Conservation (phyloP, 192 early-diverging fungal genomes). For the Chytriomyces confervae region DNA sequence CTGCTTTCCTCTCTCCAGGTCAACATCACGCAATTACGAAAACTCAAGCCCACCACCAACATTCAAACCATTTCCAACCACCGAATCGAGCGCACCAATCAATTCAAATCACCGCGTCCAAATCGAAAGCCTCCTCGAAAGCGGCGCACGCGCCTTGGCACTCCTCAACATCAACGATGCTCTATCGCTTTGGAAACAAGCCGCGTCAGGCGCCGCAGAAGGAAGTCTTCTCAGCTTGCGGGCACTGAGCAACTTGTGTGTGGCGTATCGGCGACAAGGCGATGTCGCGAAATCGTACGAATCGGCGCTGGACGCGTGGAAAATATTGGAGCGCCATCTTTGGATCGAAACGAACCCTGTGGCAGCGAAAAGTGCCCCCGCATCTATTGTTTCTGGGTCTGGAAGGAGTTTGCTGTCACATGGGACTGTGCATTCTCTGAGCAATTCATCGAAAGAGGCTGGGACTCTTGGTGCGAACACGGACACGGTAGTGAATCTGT, state of each 20-base stretch:
- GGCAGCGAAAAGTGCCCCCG: too few relatives aligned
- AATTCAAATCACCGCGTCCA: neutral
- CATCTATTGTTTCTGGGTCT: too few relatives aligned
- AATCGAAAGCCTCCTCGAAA: neutral
- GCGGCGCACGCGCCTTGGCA: neutral
- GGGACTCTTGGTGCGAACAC: neutral
- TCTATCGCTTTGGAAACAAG: neutral
- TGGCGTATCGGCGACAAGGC: neutral
- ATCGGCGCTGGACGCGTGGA: neutral
- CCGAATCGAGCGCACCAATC: too few relatives aligned
- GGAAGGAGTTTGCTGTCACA: too few relatives aligned
- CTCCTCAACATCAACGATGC: neutral
- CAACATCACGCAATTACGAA: too few relatives aligned
- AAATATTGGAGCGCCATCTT: neutral
- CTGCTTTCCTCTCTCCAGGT: too few relatives aligned
- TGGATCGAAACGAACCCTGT: neutral
- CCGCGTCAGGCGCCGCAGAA: neutral
- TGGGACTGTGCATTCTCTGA: too few relatives aligned
- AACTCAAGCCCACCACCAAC: too few relatives aligned
- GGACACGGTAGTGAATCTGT: slow-evolving; percentile 6
- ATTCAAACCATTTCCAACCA: too few relatives aligned
- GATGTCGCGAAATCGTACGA: neutral
- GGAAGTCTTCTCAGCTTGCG: neutral
- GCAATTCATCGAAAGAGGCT: too few relatives aligned
- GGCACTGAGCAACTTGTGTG: neutral